A percentile compares a stretch with the other conserved stretches of the same genome.
phyloP scores from a whole-genome alignment of 2,329 filamentous ascomycete genomes.

The Curvularia verruculosa region DNA sequence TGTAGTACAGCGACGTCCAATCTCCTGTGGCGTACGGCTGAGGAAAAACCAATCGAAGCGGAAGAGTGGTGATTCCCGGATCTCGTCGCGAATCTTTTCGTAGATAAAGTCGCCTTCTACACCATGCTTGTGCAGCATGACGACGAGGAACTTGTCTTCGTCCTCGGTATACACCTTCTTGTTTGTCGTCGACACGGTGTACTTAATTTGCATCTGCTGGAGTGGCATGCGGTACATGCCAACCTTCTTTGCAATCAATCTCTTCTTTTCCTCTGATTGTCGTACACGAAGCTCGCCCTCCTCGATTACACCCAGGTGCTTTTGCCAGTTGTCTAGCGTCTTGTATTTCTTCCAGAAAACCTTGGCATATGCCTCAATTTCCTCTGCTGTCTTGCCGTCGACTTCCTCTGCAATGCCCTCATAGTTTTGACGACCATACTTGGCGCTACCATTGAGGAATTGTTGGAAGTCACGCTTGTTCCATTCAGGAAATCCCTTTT shows the following conservation, averaged over 20 bases:
- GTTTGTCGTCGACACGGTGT: constrained; percentile 98
- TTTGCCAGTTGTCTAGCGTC: constrained; percentile 86
- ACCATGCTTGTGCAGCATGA: constrained; percentile 89
- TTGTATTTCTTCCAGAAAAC: constrained; percentile 96
- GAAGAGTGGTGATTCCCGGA: constrained; percentile 91
- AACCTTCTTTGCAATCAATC: constrained; percentile 94
- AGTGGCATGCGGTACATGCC: constrained; percentile 94
- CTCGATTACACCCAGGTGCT: constrained; percentile 88
- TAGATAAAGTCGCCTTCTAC: constrained; percentile 90
- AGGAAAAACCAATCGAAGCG: constrained; percentile 99
- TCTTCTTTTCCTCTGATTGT: constrained; percentile 89
- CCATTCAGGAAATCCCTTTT: constrained; percentile 91
- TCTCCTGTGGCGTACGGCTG: constrained; percentile 88
- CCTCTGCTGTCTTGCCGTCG: constrained; percentile 83
- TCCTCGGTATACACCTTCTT: constrained; percentile 99
- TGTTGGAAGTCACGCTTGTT: constrained; percentile 98
- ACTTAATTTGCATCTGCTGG: constrained; percentile 98
- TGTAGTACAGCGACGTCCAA: constrained; percentile 90
- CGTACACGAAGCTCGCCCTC: constrained; percentile 88
- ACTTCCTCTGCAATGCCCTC: constrained; percentile 86
- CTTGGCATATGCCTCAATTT: constrained; percentile 90
- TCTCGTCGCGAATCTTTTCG: constrained; percentile 95
- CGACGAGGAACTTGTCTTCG: constrained; percentile 92
- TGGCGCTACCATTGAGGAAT: constrained; percentile 93
- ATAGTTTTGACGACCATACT: constrained; percentile 86